Base-by-base conservation (phyloP, 495 filamentous ascomycete species). In the Neurospora cerealis region DNA sequence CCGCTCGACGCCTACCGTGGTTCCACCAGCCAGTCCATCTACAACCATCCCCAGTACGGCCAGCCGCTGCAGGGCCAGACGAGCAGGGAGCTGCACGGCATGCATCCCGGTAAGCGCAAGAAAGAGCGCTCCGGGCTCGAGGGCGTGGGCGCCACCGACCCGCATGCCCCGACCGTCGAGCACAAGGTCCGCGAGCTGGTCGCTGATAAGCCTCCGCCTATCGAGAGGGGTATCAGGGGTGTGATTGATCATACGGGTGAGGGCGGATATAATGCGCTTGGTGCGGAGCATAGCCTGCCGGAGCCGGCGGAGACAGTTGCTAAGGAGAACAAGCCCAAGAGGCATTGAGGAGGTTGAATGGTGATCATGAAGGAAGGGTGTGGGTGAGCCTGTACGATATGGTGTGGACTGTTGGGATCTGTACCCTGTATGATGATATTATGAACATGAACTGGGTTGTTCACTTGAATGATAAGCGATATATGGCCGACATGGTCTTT, bases 61-160 rank as follows among this genome's bases (percentile, higher is more conserved):
- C 86, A 89, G 60, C 92, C 92, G 0, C 82, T 86, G 4, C 82
- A 87, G 41, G 92, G 92, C 2, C 85, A 91, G 84, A 88, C 88
- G 13, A 84, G 80, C 70, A 77, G 75, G 4, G 91, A 96, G 82
- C 37, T 89, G 34, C 81, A 88, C 71, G 87, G 89, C 2, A 74
- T 83, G 71, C 80, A 86, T 42, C 74, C 73, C 6, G 73, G 83
- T 1, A 83, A 80, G 13, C 81, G 85, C 8, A 90, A 88, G 84
- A 87, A 86, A 73, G 83, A 89, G 71, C 75, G 81, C 15, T 69
- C 83, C 34, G 89, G 91, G 0, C 72, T 91, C 5, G 88, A 86
- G 54, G 88, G 89, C 2, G 80, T 88, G 0, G 88, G 88, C 0
- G 83, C 85, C 0, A 78, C 71, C 24, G 44, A 39, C 17, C 72